These are phyloP conservation scores for Aspergillus carlsbadensis DNA, from an alignment of 495 filamentous ascomycete genomes.

Conservation along the genomic window DNA sequence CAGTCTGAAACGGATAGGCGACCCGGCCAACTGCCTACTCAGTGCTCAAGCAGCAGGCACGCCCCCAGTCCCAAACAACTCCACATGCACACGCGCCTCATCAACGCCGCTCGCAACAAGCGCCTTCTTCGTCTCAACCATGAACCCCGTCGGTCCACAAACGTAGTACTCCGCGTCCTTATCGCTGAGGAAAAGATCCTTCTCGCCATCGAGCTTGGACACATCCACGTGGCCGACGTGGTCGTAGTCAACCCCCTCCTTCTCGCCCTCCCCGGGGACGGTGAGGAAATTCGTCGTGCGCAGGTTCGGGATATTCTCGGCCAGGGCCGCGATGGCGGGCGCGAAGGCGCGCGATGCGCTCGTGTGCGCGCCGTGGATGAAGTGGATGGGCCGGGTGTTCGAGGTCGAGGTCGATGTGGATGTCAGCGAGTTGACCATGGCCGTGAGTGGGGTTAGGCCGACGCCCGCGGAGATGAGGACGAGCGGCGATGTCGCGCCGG, in stretches of 20 bases:
- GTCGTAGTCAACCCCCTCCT: slow-evolving; percentile 55
- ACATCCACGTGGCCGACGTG: slow-evolving; percentile 56
- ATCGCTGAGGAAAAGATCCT: slow-evolving; percentile 55
- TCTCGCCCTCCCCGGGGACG: slow-evolving; percentile 40
- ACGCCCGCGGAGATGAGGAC: slow-evolving; percentile 71
- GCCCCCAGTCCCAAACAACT: slow-evolving; percentile 66
- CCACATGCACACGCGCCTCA: slow-evolving; percentile 57
- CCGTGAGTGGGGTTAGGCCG: slow-evolving; percentile 65
- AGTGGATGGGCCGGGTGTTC: slow-evolving; percentile 50
- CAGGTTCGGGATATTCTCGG: slow-evolving; percentile 39
- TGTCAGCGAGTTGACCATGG: slow-evolving; percentile 62
- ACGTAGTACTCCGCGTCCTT: slow-evolving; percentile 61
- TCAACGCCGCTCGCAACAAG: slow-evolving; percentile 53
- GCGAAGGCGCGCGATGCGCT: slow-evolving; percentile 41
- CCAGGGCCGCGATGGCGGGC: slow-evolving; percentile 47
- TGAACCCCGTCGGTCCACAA: slow-evolving; percentile 68
- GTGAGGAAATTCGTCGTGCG: slow-evolving; percentile 39
- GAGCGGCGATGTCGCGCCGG: slow-evolving; percentile 35
- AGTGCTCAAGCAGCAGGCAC: slow-evolving; percentile 21
- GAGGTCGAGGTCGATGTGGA: slow-evolving; percentile 26
- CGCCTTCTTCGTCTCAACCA: slow-evolving; percentile 51
- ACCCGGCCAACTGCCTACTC: too few species aligned
- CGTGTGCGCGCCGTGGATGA: slow-evolving; percentile 60
- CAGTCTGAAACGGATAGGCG: too few species aligned
- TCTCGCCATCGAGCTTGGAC: slow-evolving; percentile 44